Evolutionary conservation across 768 basidiomycete species (phyloP), one percentile per base, ranked within the genome.

Genomic region (Coprinellus aureogranulatus): DNA sequence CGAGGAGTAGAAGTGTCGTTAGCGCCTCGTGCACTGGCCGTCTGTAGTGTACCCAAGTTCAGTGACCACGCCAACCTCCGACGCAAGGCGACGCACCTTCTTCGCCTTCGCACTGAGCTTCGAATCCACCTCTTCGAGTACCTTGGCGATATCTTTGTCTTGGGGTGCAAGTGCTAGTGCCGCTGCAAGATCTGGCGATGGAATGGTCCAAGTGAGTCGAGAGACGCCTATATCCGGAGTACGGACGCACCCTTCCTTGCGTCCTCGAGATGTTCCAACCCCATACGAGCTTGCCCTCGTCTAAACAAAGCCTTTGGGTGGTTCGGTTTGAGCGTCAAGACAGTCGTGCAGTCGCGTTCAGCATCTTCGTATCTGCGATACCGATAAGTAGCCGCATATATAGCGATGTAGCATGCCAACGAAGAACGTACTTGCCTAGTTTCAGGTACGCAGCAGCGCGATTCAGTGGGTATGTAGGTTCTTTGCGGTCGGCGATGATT

Each of bases 361-460:
- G 89, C 89, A 71, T 95, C 93, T 67, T 87, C 81, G 62, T 83
- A 77, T 67, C 92, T 94, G 31, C 55, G 54, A 45, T 26, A 59
- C 45, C 55, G 56, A 41, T 27, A 31, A 37, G 25, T 34, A 42
- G 54, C 28, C 5, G 20, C 20, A 2, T 3, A 2, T 31, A 5
- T 18, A 18, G 49, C 22, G 18, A 42, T 44, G 12, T 10, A 50
- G 30, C 16, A 27, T 18, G 2, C 39, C 41, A n/a, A 42, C 25
- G 54, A 53, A 57, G 64, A 72, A 87, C 92, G 77, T 79, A 94
- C 94, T 96, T 97, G 83, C 86, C 87, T 75, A 96, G 82, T 80
- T 94, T 95, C 59, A 98, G 81, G 76, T 95, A 95, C 26, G 93
- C 92, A 34, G 92, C 90, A 2, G 93, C 91, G 44, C 95, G 85